These are phyloP conservation scores for Dorcoceras hygrometricum DNA, from an alignment of 257 asterid species.

Conservation along the genomic window DNA sequence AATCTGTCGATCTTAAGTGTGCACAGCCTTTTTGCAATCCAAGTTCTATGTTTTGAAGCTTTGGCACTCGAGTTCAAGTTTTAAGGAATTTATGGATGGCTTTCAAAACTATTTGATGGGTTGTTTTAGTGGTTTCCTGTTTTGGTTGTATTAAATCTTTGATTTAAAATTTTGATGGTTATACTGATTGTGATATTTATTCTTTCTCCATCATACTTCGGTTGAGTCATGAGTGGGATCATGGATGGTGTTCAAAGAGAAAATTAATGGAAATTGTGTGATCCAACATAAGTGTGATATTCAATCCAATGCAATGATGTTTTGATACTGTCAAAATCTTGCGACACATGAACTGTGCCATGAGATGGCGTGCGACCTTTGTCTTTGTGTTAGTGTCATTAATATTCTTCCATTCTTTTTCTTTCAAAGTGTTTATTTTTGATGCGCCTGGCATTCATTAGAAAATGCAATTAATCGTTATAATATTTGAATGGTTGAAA, in stretches of 20 bases:
- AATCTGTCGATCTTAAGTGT: neutral
- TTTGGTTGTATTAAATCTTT: neutral
- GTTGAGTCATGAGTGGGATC: too few species aligned
- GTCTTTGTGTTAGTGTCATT: conserved; percentile 14
- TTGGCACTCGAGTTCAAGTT: too few species aligned
- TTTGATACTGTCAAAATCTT: conserved; percentile 17
- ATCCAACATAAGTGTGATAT: neutral
- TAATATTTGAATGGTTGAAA: conserved; percentile 26
- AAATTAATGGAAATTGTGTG: neutral
- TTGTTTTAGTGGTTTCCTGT: too few species aligned
- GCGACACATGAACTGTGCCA: neutral
- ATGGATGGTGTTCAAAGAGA: neutral
- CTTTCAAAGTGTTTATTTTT: neutral
- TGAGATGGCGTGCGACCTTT: neutral
- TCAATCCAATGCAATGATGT: neutral
- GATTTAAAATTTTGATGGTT: neutral
- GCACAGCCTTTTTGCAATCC: neutral
- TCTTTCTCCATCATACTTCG: neutral
- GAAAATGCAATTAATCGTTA: conserved; percentile 6
- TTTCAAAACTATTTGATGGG: too few species aligned
- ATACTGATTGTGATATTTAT: neutral
- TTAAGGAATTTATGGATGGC: too few species aligned
- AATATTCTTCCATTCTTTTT: neutral
- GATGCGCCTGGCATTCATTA: conserved; percentile 5
- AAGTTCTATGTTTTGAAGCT: neutral